Evolutionary conservation across 2,329 filamentous ascomycete species (phyloP), one percentile per base, ranked within the genome.

Genomic region (Alternaria triticina): DNA sequence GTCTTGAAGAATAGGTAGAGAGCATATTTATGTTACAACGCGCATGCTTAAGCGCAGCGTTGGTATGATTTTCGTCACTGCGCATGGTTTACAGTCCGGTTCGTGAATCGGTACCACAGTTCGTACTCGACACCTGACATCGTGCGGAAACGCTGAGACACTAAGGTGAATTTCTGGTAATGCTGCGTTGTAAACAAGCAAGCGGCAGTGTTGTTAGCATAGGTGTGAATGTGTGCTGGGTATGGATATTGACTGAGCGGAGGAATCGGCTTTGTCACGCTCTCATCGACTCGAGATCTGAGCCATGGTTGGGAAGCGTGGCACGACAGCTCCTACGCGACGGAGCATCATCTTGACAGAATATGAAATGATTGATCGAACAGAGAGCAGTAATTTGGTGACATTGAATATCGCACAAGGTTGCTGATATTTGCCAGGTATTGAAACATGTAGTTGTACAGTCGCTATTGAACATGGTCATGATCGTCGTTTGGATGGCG

Each of bases 401-500:
- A 5, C 13, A 52, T 40, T 52, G 9, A 23, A 22, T 33, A 4
- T 3, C 15, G 45, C 27, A 22, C 15, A 33, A 11, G 47, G 15
- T 57, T 50, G 28, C 22, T 50, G 30, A 49, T 49, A 6, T 13
- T 33, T n/a, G 5, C 13, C 30, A n/a, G 30, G 0, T 52, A 52
- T 28, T 50, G 13, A 28, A 51, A 58, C 33, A 58, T 22, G 10
- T 58, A 15, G 50, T 40, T 17, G 9, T 58, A 58, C 56, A 58
- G 27, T 51, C 33, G 11, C 28, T 23, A 12, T 22, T 17, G 6
- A 23, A 40, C 36, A 13, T 23, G 13, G 30, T 62, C 59, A 70
- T 27, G 63, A 59, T 59, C 77, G 71, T 62, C 78, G 77, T 60
- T 72, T 74, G 49, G 77, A 75, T 17, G 78, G 77, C 13, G 74